Evolutionary conservation across 257 asterid genomes (phyloP), one percentile per base, ranked within the genome.

Genomic region (Nicotiana knightiana): DNA sequence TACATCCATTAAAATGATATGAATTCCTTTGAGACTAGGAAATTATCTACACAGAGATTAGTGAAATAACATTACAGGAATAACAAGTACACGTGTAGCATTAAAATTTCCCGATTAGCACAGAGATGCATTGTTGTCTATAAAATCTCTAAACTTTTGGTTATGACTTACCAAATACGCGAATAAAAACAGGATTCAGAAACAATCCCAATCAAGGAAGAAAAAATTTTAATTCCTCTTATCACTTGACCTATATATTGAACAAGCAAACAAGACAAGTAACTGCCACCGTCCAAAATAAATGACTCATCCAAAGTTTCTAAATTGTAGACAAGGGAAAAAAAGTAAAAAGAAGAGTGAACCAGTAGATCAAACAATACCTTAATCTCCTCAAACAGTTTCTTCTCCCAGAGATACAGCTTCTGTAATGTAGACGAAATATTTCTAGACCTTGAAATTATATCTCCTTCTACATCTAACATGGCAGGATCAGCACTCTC

Each of bases 371-470:
- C 58, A 76, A 82, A 71, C 67, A 76, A 54, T 87, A 96, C 99
- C 99, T 94, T 96, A 35, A 96, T 98, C 87, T 96, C 99, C 82
- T 96, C 98, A 81, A 85, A 92, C 85, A 96, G 85, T 83, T 96
- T 96, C 88, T 94, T 96, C 94, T 96, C 99, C 99, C 99, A 96
- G 62, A 94, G 92, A 84, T 87, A 88, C 77, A 96, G 88, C 88
- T 96, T 94, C 68, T 92, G 99, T 81, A 96, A 89, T 26, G 94
- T 94, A 61, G 98, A 96, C 46, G 99, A 94, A 81, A 96, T 92
- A 68, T 84, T 93, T 79, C 81, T 91, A 43, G 98, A 88, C 87
- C 93, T 91, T 82, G 79, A 73, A 80, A 87, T 92, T 87, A 91
- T 32, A 65, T 89, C 97, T 63, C 87, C 90, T 80, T 92, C 92